A percentile compares a stretch with the other conserved stretches of the same genome.
Conservation (phyloP, 768 basidiomycete genomes). For the Trametes coccinea region DNA sequence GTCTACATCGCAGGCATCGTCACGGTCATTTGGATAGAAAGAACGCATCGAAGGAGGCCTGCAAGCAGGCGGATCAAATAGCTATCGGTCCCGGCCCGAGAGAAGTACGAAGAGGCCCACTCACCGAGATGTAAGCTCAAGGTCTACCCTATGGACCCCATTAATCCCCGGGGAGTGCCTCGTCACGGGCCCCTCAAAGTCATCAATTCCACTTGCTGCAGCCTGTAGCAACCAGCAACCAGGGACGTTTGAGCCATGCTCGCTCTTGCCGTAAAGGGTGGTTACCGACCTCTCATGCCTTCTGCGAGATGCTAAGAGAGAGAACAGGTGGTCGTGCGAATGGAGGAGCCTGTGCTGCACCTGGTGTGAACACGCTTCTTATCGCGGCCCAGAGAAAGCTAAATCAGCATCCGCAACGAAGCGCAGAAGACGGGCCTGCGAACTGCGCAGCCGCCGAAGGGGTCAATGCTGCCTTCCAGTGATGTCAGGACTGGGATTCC, state of each 20-base stretch:
- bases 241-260: not conserved
- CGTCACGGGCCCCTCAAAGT: not conserved
- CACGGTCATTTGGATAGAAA: not conserved
- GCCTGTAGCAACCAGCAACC: not conserved
- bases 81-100: conserved; percentile 10
- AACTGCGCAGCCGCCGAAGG: not conserved
- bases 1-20: too few relatives aligned
- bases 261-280: conserved; percentile 7
- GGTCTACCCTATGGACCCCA: not conserved
- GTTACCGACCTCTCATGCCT: conserved; percentile 2
- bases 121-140: conserved; percentile 2
- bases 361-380: conserved; percentile 2
- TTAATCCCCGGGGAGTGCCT: not conserved
- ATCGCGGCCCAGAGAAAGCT: conserved; percentile 1
- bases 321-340: not conserved
- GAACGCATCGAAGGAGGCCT: not conserved
- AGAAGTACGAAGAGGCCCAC: conserved; percentile 9
- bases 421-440: conserved; percentile 2
- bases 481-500: conserved; percentile 1
- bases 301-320: not conserved
- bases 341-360: not conserved
- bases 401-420: not conserved
- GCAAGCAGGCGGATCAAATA: conserved; percentile 7
- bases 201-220: not conserved
- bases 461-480: not conserved